Percentiles rank a stretch among this genome's conserved stretches.
phyloP scores from a whole-genome alignment of 139 green algal genomes.

The Tetradesmus obliquus region DNA sequence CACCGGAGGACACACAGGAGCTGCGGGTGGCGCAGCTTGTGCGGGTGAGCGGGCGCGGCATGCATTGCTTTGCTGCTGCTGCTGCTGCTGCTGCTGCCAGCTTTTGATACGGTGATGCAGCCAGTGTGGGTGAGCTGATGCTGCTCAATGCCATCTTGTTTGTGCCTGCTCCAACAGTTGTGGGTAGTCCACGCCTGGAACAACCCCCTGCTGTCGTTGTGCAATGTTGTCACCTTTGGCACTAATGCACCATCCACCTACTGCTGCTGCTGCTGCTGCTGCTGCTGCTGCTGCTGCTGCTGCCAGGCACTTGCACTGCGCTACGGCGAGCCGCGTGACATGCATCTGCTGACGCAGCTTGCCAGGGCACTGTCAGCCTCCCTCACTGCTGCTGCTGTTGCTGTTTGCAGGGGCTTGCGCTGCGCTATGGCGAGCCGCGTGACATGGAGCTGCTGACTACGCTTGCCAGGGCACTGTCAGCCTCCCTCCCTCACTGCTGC shows the following conservation, averaged over 20 bases:
- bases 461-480: neutral
- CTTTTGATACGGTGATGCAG: too few species aligned
- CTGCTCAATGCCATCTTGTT: too few species aligned
- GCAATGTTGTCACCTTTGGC: too few species aligned
- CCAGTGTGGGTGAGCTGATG: too few species aligned
- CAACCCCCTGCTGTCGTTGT: too few species aligned
- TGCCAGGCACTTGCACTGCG: neutral
- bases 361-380: too few species aligned
- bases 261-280: neutral
- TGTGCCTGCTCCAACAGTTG: too few species aligned
- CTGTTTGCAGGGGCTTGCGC: neutral
- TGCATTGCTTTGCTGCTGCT: neutral
- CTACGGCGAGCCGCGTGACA: neutral
- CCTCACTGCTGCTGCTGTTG: neutral
- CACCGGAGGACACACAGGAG: constrained; percentile 2
- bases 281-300: neutral
- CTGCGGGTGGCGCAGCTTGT: constrained; percentile 19
- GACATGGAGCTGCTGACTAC: neutral
- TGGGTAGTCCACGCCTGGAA: too few species aligned
- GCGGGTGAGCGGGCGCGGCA: neutral
- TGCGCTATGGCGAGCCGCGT: constrained; percentile 12
- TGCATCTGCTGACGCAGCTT: neutral
- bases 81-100: too few species aligned
- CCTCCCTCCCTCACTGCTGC: neutral
- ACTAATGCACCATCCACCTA: neutral